Base-by-base conservation (phyloP, 148 eudicot genomes). In the Cornus suecica region DNA sequence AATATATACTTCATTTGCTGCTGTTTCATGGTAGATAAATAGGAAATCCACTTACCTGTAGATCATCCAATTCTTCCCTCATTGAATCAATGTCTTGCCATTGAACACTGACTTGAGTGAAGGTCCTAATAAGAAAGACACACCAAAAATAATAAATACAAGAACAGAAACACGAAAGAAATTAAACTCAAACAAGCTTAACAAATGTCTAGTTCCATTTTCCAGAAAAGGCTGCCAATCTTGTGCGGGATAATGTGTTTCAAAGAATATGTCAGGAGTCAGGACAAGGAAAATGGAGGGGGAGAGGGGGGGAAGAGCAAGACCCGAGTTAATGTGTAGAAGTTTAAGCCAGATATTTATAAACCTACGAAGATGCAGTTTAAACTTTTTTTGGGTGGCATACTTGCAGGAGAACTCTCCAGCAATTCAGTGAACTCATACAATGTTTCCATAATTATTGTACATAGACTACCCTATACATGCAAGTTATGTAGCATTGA, bases 51-150 rank as follows among this genome's bases (percentile, higher is more conserved):
- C 74, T 73, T 30, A 90, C 99, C 97, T 95, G 99, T 78, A 92
- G 80, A 84, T 95, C 99, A 79, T 95, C 99, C 56, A 95, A 81
- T 80, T 95, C 99, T 86, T 95, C 99, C 81, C 97, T 88, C 99
- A 95, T 91, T 65, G 99, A 80, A 80, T 95, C 99, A 4, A 88
- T 91, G 82, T 95, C 99, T 90, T 92, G 99, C 99, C 99, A 95
- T 77, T 95, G 99, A 83, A 86, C 84, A 77, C 97, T 95, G 66
- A 95, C 99, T 90, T 95, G 99, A 70, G 99, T 95, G 77, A 95
- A 95, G 30, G 99, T 95, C 90, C 99, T 95, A 80, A 80, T 64
- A 73, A 62, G 69, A 62, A 41, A 45, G 42, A 23, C 32, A 68
- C 45, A 54, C 71, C 20, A 29, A 56, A 68, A n/a, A 51, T 24